These are phyloP conservation scores for Ophiostoma perfectum DNA, from an alignment of 2,329 filamentous ascomycete species.

Conservation along the genomic window DNA sequence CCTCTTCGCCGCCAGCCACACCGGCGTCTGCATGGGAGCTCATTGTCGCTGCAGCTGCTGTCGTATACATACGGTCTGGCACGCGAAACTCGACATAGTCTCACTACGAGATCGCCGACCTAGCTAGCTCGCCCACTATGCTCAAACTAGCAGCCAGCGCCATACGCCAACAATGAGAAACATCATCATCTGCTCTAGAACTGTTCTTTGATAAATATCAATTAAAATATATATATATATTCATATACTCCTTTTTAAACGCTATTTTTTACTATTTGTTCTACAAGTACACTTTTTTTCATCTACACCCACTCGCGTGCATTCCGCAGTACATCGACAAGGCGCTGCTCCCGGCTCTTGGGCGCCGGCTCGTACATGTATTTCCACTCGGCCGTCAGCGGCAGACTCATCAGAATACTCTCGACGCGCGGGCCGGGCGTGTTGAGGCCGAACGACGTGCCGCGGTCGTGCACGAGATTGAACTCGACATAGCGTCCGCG, in stretches of 20 bases:
- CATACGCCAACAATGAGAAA: background rate
- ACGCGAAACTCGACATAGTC: background rate
- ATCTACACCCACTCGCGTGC: conserved; percentile 61
- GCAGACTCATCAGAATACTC: conserved; percentile 96
- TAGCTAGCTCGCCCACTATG: background rate
- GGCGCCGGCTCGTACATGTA: conserved; percentile 88
- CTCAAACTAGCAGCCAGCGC: background rate
- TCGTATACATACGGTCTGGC: no score
- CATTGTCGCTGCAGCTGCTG: no score
- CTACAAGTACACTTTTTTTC: conserved; percentile 6
- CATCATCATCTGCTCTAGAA: no score
- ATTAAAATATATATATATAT: background rate
- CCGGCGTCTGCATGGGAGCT: no score
- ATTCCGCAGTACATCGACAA: conserved; percentile 65
- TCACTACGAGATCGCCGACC: background rate
- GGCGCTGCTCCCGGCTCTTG: conserved; percentile 68
- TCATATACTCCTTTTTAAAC: background rate
- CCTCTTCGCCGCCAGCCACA: background rate
- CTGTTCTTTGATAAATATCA: no score
- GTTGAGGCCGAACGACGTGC: conserved; percentile 88
- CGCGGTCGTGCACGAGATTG: conserved; percentile 93
- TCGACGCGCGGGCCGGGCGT: conserved; percentile 88
- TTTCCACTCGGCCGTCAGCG: conserved; percentile 85
- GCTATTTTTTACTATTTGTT: background rate
- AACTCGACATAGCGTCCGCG: conserved; percentile 97